Percentiles rank a stretch among this genome's conserved stretches.
Conservation (phyloP, 331 rosid genomes). For the Acacia pycnantha region DNA sequence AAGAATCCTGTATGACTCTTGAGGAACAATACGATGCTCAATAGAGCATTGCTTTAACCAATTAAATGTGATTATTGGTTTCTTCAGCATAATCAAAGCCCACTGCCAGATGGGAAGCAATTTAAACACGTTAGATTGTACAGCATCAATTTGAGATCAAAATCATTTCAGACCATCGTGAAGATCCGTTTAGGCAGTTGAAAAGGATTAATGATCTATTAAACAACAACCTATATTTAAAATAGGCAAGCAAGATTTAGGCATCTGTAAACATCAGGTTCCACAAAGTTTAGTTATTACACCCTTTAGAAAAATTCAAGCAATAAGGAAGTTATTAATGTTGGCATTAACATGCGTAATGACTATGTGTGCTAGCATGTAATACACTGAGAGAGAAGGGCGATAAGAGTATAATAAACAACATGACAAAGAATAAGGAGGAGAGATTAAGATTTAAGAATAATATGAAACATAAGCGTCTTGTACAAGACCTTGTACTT, state of each 20-base stretch:
- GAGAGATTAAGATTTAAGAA: constrained; percentile 19
- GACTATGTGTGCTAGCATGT: background rate
- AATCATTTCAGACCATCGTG: constrained; percentile 5
- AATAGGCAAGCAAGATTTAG: constrained; percentile 18
- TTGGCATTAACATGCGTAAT: background rate
- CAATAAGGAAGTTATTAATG: background rate
- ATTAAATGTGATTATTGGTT: constrained; percentile 79
- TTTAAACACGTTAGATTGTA: constrained; percentile 22
- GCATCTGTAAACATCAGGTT: background rate
- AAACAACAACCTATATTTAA: constrained; percentile 21
- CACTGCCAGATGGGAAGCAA: constrained; percentile 58
- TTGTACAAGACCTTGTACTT: constrained; percentile 79
- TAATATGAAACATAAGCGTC: constrained; percentile 11
- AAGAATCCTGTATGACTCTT: constrained; percentile 81
- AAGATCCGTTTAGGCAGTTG: constrained; percentile 7
- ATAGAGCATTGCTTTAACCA: constrained; percentile 93
- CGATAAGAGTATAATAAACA: background rate
- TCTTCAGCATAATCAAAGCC: constrained; percentile 87
- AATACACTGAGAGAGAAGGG: background rate
- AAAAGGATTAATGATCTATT: constrained; percentile 16
- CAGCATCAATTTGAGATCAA: constrained; percentile 10
- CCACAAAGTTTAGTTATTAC: background rate
- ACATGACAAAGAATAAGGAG: background rate
- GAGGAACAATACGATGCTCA: constrained; percentile 93
- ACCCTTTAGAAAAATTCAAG: constrained; percentile 11